These are phyloP conservation scores for Xylona heveae DNA, from an alignment of 495 filamentous ascomycete genomes.

Conservation along the genomic window DNA sequence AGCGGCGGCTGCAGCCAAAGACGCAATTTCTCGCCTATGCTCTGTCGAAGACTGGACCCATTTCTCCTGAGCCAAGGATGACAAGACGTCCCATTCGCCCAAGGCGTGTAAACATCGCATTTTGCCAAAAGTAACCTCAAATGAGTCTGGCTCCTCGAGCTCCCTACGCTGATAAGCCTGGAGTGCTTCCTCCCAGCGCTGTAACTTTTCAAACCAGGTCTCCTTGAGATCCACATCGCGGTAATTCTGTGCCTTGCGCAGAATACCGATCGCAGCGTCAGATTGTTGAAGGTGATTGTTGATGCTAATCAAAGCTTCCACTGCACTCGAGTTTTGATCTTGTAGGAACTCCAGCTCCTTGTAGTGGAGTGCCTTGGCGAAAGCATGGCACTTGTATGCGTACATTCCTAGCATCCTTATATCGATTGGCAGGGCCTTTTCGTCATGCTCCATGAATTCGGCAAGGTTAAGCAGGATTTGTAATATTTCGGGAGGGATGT, in stretches of 20 bases:
- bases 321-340: constrained; percentile 85
- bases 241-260: constrained; percentile 84
- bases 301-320: constrained; percentile 92
- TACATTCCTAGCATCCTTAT: constrained; percentile 83
- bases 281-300: constrained; percentile 97
- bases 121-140: constrained; percentile 95
- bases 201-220: constrained; percentile 96
- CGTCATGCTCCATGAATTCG: constrained; percentile 99
- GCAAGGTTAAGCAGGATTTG: constrained; percentile 90
- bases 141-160: constrained; percentile 37
- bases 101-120: constrained; percentile 97
- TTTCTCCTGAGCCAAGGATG: constrained; percentile 70
- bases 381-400: constrained; percentile 87
- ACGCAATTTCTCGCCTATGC: constrained; percentile 70
- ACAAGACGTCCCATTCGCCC: constrained; percentile 89
- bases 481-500: constrained; percentile 86
- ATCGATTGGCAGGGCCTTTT: constrained; percentile 94
- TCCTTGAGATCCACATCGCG: constrained; percentile 87
- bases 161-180: constrained; percentile 70
- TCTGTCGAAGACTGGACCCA: constrained; percentile 75
- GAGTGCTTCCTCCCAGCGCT: constrained; percentile 96
- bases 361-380: constrained; percentile 94
- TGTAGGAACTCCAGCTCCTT: constrained; percentile 97
- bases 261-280: constrained; percentile 90
- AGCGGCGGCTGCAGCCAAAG: constrained; percentile 84